Evolutionary conservation across 2,329 filamentous ascomycete genomes (phyloP).

Genomic region (Colletotrichum liriopes): DNA sequence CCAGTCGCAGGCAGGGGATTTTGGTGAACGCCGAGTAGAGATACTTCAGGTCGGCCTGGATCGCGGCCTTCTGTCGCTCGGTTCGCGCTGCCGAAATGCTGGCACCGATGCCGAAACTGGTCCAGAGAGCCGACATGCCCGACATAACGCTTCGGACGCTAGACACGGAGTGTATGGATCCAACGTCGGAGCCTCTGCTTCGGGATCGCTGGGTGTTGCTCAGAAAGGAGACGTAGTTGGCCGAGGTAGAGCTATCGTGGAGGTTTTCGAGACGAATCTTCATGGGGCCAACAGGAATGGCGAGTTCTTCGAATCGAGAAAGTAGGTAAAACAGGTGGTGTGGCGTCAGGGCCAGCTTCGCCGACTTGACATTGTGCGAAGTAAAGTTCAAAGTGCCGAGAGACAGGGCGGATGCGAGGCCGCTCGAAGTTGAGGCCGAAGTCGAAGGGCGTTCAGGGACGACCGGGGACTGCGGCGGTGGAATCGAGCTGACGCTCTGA

Average conservation of each 20-base stretch:
- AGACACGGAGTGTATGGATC: slow-evolving; percentile 95
- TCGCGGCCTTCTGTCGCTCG: slow-evolving; percentile 89
- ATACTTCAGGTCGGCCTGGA: slow-evolving; percentile 93
- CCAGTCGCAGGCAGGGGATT: slow-evolving; percentile 90
- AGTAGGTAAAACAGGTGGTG: slow-evolving; percentile 98
- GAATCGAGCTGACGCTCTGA: slow-evolving; percentile 74
- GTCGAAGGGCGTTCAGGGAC: slow-evolving; percentile 75
- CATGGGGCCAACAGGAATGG: slow-evolving; percentile 94
- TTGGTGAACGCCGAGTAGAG: slow-evolving; percentile 99
- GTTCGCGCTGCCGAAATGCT: slow-evolving; percentile 86
- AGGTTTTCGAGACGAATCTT: slow-evolving; percentile 96
- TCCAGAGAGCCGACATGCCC: slow-evolving; percentile 94
- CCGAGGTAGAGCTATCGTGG: slow-evolving; percentile 86
- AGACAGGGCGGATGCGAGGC: slow-evolving; percentile 88
- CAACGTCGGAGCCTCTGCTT: slow-evolving; percentile 84
- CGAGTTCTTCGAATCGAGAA: slow-evolving; percentile 93
- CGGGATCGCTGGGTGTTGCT: slow-evolving; percentile 86
- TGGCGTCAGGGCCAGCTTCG: slow-evolving; percentile 92
- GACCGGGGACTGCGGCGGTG: slow-evolving; percentile 66
- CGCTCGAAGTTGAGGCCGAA: slow-evolving; percentile 79
- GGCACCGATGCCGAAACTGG: slow-evolving; percentile 85
- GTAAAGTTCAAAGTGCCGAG: slow-evolving; percentile 88
- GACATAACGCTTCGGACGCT: slow-evolving; percentile 98
- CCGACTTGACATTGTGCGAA: slow-evolving; percentile 88
- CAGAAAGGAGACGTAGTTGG: slow-evolving; percentile 96